Base-by-base conservation (phyloP, 2,329 filamentous ascomycete genomes). In the Thermothelomyces thermophilus region DNA sequence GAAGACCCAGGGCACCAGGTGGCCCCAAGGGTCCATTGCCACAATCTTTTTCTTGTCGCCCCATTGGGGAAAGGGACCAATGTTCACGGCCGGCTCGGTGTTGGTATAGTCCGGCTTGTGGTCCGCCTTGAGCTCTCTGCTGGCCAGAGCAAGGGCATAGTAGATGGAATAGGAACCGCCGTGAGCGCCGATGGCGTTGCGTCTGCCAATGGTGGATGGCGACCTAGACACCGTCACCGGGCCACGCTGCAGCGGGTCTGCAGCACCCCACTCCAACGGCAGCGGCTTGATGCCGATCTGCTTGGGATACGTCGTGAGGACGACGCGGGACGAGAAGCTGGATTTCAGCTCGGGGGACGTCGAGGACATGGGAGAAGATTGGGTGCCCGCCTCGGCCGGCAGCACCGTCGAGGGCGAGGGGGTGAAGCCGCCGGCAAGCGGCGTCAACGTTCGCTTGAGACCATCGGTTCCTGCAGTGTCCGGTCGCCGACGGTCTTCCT, bases 81-180 rank as follows among this genome's bases (percentile, higher is more conserved):
- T 88, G 46, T 84, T 80, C 19, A 82, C 87, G n/a, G 90, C 90
- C 11, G 93, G 93, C 66, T 97, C 87, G 9, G 90, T 95, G 67
- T 97, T 68, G 56, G 74, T 81, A 58, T 77, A 82, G 57, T 81
- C 77, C n/a, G 78, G 79, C 41, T 75, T 86, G 68, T 96, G 90
- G 59, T 95, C 84, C 35, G 82, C 76, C 54, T 88, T 82, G 51
- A 97, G 79, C 65, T 97, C 86, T 61, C 91, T 90, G 65, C 88
- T 93, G 19, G 91, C 91, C 57, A 97, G 83, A 11, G 91, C 91
- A 24, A 97, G 77, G 19, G 91, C 91, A 64, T 95, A 90, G 72
- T 97, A 97, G 57, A 96, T 91, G 54, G 88, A 90, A 67, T 98
- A 97, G 4, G 90, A 96, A 50, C 93, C 91, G 56, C 93, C 91